Conservation (phyloP, 2,329 filamentous ascomycete genomes). For the Leptosphaerulina australis region DNA sequence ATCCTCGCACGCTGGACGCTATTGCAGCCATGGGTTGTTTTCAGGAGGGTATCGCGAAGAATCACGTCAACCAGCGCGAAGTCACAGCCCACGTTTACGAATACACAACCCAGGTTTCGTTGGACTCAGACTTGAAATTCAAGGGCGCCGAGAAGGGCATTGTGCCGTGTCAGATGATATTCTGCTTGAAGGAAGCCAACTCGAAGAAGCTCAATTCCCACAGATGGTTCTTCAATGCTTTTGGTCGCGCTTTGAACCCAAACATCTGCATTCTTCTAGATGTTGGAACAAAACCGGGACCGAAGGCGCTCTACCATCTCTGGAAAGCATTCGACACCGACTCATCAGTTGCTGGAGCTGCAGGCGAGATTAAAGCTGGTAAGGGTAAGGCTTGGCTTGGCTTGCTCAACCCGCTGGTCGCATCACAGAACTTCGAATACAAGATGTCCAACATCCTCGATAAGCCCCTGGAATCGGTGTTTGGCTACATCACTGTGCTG, state of each 20-base stretch:
- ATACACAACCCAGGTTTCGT: slow-evolving; percentile 96
- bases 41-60: slow-evolving; percentile 98
- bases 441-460: slow-evolving; percentile 99
- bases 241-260: slow-evolving; percentile 87
- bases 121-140: slow-evolving; percentile 95
- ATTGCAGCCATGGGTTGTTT: slow-evolving; percentile 97
- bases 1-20: slow-evolving; percentile 90
- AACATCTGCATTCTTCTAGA: slow-evolving; percentile 97
- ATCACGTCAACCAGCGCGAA: slow-evolving; percentile 92
- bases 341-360: slow-evolving; percentile 95
- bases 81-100: slow-evolving; percentile 98
- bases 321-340: slow-evolving; percentile 99
- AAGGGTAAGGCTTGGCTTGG: slow-evolving; percentile 84
- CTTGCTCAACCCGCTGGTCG: slow-evolving; percentile 90
- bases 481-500: slow-evolving; percentile 96
- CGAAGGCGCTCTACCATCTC: slow-evolving; percentile 91
- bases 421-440: slow-evolving; percentile 98
- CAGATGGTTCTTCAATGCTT: slow-evolving; percentile 99
- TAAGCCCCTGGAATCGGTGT: slow-evolving; percentile 95
- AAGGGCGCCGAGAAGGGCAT: slow-evolving; percentile 99
- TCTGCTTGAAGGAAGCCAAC: slow-evolving; percentile 98
- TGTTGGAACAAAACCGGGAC: slow-evolving; percentile 89
- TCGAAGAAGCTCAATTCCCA: slow-evolving; percentile 98
- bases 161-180: slow-evolving; percentile 96
- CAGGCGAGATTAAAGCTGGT: slow-evolving; percentile 96